Evolutionary conservation across 768 basidiomycete genomes (phyloP).

Genomic region (Pisolithus orientalis): DNA sequence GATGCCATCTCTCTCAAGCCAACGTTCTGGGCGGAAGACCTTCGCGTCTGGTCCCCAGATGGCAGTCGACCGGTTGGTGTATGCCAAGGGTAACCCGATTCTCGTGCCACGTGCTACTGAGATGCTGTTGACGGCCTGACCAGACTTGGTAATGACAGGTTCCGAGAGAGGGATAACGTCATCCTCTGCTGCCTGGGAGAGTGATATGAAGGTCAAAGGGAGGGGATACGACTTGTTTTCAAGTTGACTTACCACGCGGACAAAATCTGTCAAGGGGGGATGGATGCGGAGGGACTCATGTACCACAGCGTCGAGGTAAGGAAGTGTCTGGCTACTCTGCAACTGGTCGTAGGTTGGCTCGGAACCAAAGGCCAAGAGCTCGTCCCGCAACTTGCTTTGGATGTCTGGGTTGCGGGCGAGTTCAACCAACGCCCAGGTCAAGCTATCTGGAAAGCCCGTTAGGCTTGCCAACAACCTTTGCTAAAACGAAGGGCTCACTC

Average conservation of each 20-base stretch:
- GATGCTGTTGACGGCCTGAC: conserved; percentile 25
- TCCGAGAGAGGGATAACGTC: conserved; percentile 33
- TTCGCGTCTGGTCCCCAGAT: conserved; percentile 25
- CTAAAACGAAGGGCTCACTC: not conserved
- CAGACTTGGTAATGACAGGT: conserved; percentile 24
- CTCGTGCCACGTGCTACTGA: conserved; percentile 34
- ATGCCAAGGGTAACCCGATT: conserved; percentile 20
- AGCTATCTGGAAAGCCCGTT: conserved; percentile 14
- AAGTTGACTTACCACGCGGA: conserved; percentile 23
- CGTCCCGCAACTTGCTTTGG: conserved; percentile 14
- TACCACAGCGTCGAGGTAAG: conserved; percentile 32
- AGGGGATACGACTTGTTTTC: too few relatives aligned
- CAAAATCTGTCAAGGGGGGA: conserved; percentile 25
- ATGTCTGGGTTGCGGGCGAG: conserved; percentile 20
- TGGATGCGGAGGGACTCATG: conserved; percentile 28
- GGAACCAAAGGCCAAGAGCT: conserved; percentile 6
- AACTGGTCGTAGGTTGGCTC: conserved; percentile 39
- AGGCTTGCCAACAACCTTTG: not conserved
- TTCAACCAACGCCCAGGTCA: conserved; percentile 24
- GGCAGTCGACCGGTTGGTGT: conserved; percentile 3
- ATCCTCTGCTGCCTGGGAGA: conserved; percentile 29
- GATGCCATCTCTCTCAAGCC: conserved; percentile 9
- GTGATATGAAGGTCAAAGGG: not conserved
- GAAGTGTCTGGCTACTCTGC: conserved; percentile 19
- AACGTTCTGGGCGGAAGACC: conserved; percentile 18